Percentiles rank a stretch among this genome's conserved stretches.
phyloP scores from a whole-genome alignment of 306 rosid genomes.

The Argentina anserina region DNA sequence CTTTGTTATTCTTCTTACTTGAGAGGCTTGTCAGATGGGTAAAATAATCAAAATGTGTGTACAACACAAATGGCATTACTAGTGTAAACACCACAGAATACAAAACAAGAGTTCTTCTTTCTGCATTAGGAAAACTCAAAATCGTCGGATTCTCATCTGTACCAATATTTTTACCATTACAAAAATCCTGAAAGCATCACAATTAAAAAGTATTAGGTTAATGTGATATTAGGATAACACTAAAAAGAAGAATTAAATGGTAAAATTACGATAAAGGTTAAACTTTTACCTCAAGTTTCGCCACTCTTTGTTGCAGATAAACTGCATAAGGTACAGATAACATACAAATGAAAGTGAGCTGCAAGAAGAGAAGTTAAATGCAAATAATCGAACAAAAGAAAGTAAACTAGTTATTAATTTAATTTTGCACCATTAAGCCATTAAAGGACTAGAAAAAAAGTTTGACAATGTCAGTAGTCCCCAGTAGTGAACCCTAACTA shows the following conservation, averaged over 20 bases:
- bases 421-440: neutral
- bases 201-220: neutral
- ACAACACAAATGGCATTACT: slow-evolving; percentile 59
- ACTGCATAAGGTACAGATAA: slow-evolving; percentile 47
- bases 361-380: slow-evolving; percentile 27
- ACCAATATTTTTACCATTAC: slow-evolving; percentile 27
- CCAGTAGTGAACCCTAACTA: neutral
- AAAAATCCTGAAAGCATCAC: slow-evolving; percentile 45
- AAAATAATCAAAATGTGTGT: slow-evolving; percentile 70
- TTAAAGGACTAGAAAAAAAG: neutral
- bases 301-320: slow-evolving; percentile 49
- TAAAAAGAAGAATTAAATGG: neutral
- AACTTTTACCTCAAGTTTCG: slow-evolving; percentile 70
- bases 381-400: neutral
- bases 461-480: neutral
- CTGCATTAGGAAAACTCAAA: slow-evolving; percentile 33
- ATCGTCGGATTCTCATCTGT: slow-evolving; percentile 25
- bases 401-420: neutral
- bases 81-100: slow-evolving; percentile 60
- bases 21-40: slow-evolving; percentile 54
- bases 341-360: slow-evolving; percentile 58
- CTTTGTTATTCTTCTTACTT: slow-evolving; percentile 61
- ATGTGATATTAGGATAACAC: slow-evolving; percentile 3
- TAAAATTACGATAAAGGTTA: neutral
- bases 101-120: slow-evolving; percentile 63